phyloP scores from a whole-genome alignment of 2,329 filamentous ascomycete genomes.

The Pyrenochaeta sp. region DNA sequence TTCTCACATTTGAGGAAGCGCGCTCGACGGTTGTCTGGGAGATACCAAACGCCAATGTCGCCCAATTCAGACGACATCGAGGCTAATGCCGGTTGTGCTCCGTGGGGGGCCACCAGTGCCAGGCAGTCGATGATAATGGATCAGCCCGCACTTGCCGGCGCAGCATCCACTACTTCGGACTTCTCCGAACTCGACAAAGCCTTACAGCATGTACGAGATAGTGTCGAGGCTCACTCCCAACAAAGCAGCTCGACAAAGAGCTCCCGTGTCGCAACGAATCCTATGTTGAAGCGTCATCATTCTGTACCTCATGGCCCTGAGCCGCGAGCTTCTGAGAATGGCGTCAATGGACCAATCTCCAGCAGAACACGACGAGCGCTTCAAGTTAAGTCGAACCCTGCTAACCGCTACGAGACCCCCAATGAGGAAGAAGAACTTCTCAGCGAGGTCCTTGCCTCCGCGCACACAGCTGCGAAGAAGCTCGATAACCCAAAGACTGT shows the following conservation, averaged over 20 bases:
- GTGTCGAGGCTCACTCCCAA: conserved; percentile 58
- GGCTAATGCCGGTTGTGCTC: conserved; percentile 88
- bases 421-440: conserved; percentile 96
- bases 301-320: conserved; percentile 54
- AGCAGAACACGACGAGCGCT: conserved; percentile 82
- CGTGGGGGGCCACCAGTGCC: conserved; percentile 81
- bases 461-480: conserved; percentile 76
- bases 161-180: conserved; percentile 58
- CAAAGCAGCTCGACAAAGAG: conserved; percentile 39
- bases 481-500: conserved; percentile 64
- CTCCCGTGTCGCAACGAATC: conserved; percentile 54
- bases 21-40: conserved; percentile 88
- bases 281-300: conserved; percentile 59
- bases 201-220: conserved; percentile 67
- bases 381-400: conserved; percentile 72
- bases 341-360: conserved; percentile 68
- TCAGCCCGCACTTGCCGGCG: conserved; percentile 58
- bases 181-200: conserved; percentile 69
- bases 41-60: conserved; percentile 82
- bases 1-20: conserved; percentile 97
- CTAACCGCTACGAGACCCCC: conserved; percentile 89
- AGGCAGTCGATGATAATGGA: conserved; percentile 82
- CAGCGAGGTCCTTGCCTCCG: conserved; percentile 84
- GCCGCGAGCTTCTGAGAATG: conserved; percentile 68
- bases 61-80: conserved; percentile 87